Percentiles rank a stretch among this genome's conserved stretches.
These are phyloP conservation scores for Prillingera fragicola DNA, from an alignment of 1,284 basidiomycete species.

Conservation along the genomic window DNA sequence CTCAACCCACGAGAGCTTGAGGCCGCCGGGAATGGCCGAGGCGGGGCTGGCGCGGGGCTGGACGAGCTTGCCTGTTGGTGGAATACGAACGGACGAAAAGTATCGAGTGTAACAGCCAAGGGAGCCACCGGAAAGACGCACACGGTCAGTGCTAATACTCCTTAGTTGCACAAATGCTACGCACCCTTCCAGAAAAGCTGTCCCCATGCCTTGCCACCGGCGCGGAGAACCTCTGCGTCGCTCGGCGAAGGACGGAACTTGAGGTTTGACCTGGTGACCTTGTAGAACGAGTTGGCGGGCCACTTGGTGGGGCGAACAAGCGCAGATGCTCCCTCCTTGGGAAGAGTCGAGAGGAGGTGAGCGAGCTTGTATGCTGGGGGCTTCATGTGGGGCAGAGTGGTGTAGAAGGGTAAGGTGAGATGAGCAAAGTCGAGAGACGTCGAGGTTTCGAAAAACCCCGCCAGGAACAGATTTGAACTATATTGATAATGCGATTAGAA, in stretches of 20 bases:
- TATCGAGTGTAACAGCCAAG: no score
- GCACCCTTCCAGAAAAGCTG: constrained; percentile 34
- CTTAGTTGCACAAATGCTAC: constrained; percentile 2
- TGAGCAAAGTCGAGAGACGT: not conserved
- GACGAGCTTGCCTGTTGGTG: constrained; percentile 5
- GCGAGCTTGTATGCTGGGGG: constrained; percentile 22
- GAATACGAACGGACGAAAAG: not conserved
- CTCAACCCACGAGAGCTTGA: constrained; percentile 18
- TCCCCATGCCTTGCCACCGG: constrained; percentile 31
- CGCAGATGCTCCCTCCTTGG: constrained; percentile 18
- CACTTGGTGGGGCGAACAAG: constrained; percentile 28
- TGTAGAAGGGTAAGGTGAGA: not conserved
- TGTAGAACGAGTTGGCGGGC: constrained; percentile 32
- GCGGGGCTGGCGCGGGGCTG: constrained; percentile 8
- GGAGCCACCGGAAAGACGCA: no score
- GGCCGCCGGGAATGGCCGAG: constrained; percentile 16
- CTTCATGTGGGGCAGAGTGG: constrained; percentile 1
- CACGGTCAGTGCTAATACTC: no score
- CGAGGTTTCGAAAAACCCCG: not conserved
- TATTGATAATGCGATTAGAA: no score
- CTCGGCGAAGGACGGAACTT: constrained; percentile 17
- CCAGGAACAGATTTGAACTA: no score
- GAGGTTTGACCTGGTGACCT: constrained; percentile 30
- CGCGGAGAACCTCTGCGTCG: constrained; percentile 13
- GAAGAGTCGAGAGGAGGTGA: constrained; percentile 29